These are phyloP conservation scores for Raffaelea arxii DNA, from an alignment of 2,329 filamentous ascomycete species.

Conservation along the genomic window DNA sequence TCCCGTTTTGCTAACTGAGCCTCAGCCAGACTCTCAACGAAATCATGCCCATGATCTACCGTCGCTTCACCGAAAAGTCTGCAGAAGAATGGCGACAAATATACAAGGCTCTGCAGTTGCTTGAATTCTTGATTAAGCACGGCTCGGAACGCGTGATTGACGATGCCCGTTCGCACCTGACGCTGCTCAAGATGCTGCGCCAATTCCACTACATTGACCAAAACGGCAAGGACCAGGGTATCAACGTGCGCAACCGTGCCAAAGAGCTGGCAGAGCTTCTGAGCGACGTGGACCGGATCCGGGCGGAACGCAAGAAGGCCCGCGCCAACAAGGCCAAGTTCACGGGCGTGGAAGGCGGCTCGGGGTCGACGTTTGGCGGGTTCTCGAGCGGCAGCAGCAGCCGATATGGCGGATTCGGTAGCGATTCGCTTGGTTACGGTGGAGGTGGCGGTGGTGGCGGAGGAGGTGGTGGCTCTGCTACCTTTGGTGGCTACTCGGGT, in stretches of 20 bases:
- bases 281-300: slow-evolving; percentile 81
- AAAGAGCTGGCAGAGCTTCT: slow-evolving; percentile 94
- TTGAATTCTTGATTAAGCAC: slow-evolving; percentile 94
- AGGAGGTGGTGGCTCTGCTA: slow-evolving; percentile 34
- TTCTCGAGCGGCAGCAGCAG: slow-evolving; percentile 35
- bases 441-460: slow-evolving; percentile 43
- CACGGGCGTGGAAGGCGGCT: slow-evolving; percentile 75
- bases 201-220: slow-evolving; percentile 96
- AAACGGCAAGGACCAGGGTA: slow-evolving; percentile 96
- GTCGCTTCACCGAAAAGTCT: slow-evolving; percentile 94
- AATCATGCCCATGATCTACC: slow-evolving; percentile 99
- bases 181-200: slow-evolving; percentile 92
- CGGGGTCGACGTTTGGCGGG: slow-evolving; percentile 51
- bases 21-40: slow-evolving; percentile 87
- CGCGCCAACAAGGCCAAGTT: slow-evolving; percentile 88
- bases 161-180: slow-evolving; percentile 89
- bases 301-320: slow-evolving; percentile 79
- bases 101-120: slow-evolving; percentile 93
- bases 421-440: slow-evolving; percentile 66
- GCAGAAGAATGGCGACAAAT: slow-evolving; percentile 99
- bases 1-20: not conserved
- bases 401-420: slow-evolving; percentile 86
- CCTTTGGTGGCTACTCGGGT: slow-evolving; percentile 52
- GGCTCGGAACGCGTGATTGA: slow-evolving; percentile 96
- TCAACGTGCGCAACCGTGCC: slow-evolving; percentile 93